A percentile compares a stretch with the other conserved stretches of the same genome.
Conservation (phyloP, 768 basidiomycete genomes). For the Boletales sp. region DNA sequence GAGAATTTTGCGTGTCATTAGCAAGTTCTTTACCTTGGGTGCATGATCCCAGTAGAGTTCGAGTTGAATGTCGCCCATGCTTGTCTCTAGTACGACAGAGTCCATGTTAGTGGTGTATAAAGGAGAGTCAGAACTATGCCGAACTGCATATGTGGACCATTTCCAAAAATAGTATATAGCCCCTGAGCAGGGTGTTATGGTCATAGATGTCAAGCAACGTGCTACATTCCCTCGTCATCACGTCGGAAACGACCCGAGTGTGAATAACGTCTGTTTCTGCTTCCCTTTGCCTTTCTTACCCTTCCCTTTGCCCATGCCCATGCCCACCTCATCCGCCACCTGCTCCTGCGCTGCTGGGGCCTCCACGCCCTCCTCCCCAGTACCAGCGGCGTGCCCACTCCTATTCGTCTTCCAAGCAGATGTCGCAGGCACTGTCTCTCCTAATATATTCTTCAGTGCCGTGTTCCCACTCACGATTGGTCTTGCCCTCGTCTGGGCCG, state of each 20-base stretch:
- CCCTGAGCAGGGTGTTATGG: not conserved
- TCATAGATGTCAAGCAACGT: too few relatives aligned
- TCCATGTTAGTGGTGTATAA: conserved; percentile 15
- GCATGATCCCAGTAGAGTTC: conserved; percentile 95
- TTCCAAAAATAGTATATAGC: not conserved
- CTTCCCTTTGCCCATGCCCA: conserved; percentile 30
- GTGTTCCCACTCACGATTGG: conserved; percentile 52
- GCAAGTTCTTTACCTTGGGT: conserved; percentile 46
- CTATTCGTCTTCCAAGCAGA: conserved; percentile 30
- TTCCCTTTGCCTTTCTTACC: conserved; percentile 80
- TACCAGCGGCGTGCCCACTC: not conserved
- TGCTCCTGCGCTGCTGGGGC: not conserved
- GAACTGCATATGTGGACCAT: too few relatives aligned
- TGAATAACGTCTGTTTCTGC: conserved; percentile 83
- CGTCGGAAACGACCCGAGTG: conserved; percentile 47
- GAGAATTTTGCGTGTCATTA: not conserved
- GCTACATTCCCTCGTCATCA: conserved; percentile 2
- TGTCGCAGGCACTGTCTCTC: conserved; percentile 20
- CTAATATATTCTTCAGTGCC: conserved; percentile 62
- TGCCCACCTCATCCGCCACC: not conserved
- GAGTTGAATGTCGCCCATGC: conserved; percentile 78
- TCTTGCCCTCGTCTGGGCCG: conserved; percentile 32
- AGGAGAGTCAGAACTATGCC: too few relatives aligned
- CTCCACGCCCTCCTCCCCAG: not conserved
- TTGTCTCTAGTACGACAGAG: conserved; percentile 78